phyloP scores from a whole-genome alignment of 1,139 yeast species.

The Hanseniaspora sp. region DNA sequence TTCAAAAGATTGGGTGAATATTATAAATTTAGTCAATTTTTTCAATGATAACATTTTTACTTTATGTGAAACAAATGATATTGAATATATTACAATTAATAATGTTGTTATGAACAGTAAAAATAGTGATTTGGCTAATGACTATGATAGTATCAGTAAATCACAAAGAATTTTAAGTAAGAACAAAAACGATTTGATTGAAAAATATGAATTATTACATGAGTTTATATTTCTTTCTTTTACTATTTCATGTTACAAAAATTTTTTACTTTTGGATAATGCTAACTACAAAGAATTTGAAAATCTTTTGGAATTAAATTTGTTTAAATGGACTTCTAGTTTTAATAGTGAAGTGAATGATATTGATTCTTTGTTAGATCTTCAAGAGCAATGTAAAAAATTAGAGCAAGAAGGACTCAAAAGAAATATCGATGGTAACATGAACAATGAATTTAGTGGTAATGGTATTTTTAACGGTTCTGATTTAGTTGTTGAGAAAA shows the following conservation, averaged over 20 bases:
- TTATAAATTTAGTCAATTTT: background rate
- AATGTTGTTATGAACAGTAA: background rate
- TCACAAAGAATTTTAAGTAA: background rate
- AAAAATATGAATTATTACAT: conserved; percentile 10
- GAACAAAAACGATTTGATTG: background rate
- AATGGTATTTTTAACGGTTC: background rate
- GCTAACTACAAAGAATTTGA: conserved; percentile 7
- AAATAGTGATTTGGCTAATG: background rate
- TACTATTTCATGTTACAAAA: conserved; percentile 11
- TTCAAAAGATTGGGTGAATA: conserved; percentile 5
- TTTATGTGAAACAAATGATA: background rate
- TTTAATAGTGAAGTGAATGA: background rate
- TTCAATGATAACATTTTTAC: background rate
- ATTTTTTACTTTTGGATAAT: conserved; percentile 11
- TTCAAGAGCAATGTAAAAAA: background rate
- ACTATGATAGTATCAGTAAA: background rate
- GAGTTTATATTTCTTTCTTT: conserved; percentile 13
- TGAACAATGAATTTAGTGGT: background rate
- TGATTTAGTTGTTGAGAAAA: background rate
- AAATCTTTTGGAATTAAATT: conserved; percentile 9
- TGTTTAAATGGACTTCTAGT: conserved; percentile 7
- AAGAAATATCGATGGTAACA: background rate
- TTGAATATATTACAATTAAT: background rate
- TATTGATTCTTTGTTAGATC: background rate
- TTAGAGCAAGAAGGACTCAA: background rate